Conservation (phyloP, 2,329 filamentous ascomycete species). For the Colletotrichum sp. region DNA sequence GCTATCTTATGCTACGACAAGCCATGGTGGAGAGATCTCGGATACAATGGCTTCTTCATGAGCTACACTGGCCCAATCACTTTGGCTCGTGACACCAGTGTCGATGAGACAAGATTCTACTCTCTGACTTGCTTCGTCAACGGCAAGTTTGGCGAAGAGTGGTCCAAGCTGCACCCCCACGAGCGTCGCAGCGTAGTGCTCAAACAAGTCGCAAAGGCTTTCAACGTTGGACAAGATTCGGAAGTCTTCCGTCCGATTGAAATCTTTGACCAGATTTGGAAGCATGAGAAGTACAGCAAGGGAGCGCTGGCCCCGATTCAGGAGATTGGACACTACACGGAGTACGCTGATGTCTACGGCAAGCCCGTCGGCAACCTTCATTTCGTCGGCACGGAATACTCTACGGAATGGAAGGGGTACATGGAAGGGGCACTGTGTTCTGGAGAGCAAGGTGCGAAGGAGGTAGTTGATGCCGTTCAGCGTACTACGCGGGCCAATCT, state of each 20-base stretch:
- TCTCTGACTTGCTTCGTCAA: conserved; percentile 47
- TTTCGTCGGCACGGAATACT: conserved; percentile 55
- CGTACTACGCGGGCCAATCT: background rate
- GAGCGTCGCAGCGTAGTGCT: conserved; percentile 35
- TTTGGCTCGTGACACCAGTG: conserved; percentile 45
- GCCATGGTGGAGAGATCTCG: conserved; percentile 40
- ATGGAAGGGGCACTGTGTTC: conserved; percentile 55
- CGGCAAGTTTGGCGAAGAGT: conserved; percentile 38
- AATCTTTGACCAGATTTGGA: conserved; percentile 37
- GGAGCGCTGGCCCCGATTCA: conserved; percentile 38
- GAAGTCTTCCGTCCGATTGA: conserved; percentile 29
- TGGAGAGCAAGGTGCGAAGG: conserved; percentile 44
- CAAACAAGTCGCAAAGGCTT: conserved; percentile 36
- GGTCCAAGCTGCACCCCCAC: conserved; percentile 31
- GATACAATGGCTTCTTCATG: conserved; percentile 41
- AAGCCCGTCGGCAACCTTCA: conserved; percentile 45
- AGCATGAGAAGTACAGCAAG: conserved; percentile 35
- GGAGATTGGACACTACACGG: conserved; percentile 32
- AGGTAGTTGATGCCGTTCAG: conserved; percentile 36
- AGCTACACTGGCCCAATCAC: conserved; percentile 43
- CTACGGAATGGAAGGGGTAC: conserved; percentile 54
- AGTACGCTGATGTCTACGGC: conserved; percentile 31
- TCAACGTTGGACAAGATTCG: conserved; percentile 22
- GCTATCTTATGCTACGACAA: conserved; percentile 33
- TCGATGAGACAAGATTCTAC: conserved; percentile 31